Evolutionary conservation across 129 eudicot genomes (phyloP).

Genomic region (Flaveria sonorensis): DNA sequence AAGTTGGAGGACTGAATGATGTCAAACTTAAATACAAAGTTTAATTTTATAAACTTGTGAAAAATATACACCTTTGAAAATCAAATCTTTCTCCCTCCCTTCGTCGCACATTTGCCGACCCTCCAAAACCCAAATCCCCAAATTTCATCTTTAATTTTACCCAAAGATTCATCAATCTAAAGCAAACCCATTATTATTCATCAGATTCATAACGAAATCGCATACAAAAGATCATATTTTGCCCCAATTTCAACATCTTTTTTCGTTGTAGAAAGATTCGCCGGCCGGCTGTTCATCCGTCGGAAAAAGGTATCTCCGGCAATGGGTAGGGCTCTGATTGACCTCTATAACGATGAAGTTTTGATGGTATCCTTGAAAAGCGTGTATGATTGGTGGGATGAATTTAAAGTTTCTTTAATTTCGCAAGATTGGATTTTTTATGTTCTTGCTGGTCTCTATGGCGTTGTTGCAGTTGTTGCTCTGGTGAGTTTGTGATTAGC

Average conservation of each 20-base stretch:
- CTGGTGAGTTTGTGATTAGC: conserved; percentile 41
- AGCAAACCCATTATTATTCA: conserved; percentile 1
- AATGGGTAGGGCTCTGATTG: conserved; percentile 49
- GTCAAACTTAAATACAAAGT: not conserved
- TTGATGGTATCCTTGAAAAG: conserved; percentile 43
- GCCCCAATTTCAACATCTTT: not conserved
- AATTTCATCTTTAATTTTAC: conserved; percentile 8
- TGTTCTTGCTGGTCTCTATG: conserved; percentile 64
- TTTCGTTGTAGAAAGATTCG: conserved; percentile 1
- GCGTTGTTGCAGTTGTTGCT: conserved; percentile 69
- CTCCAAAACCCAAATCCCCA: conserved; percentile 28
- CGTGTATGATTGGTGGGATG: conserved; percentile 70
- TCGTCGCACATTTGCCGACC: conserved; percentile 30
- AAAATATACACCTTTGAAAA: conserved; percentile 19
- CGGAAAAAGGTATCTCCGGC: conserved; percentile 34
- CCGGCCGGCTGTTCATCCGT: conserved; percentile 31
- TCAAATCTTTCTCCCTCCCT: conserved; percentile 33
- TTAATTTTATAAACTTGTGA: not conserved
- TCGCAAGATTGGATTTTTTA: conserved; percentile 72
- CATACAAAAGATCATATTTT: conserved; percentile 9
- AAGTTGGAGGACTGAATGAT: conserved; percentile 17
- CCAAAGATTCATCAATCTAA: not conserved
- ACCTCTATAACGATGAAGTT: conserved; percentile 37
- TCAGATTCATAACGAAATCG: not conserved
- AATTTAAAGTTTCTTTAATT: conserved; percentile 44